Conservation (phyloP, 2,329 filamentous ascomycete species). For the Cladosporium oxysporum region DNA sequence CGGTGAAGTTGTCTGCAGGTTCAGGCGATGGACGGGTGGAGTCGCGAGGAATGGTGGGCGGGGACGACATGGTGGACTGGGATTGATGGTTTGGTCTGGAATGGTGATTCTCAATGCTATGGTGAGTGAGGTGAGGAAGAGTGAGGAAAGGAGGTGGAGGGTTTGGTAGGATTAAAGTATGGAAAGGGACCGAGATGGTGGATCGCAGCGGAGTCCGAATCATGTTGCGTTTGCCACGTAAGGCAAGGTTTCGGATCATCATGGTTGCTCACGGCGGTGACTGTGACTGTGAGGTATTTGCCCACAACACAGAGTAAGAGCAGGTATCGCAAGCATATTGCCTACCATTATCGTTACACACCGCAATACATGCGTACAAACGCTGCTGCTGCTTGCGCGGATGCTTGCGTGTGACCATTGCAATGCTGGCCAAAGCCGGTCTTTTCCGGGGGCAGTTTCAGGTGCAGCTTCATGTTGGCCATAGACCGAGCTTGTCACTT, state of each 20-base stretch:
- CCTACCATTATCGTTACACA: neutral
- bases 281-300: neutral
- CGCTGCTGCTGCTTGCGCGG: neutral
- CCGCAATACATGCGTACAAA: constrained; percentile 1
- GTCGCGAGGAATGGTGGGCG: constrained; percentile 1
- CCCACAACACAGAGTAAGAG: neutral
- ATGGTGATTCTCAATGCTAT: neutral
- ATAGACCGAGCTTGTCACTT: constrained; percentile 1
- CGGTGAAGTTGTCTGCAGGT: constrained; percentile 56
- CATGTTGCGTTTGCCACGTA: constrained; percentile 4
- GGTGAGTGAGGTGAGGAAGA: neutral
- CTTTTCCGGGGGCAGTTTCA: neutral
- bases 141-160: neutral
- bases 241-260: constrained; percentile 3
- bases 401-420: neutral
- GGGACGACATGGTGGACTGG: constrained; percentile 7
- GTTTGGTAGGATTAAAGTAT: constrained; percentile 5
- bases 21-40: constrained; percentile 17
- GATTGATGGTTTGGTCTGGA: neutral
- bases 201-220: constrained; percentile 3
- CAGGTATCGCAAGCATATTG: neutral
- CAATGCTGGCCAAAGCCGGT: neutral
- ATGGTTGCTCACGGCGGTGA: neutral
- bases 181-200: constrained; percentile 16
- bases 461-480: neutral